A percentile compares a stretch with the other conserved stretches of the same genome.
Evolutionary conservation across 2,329 filamentous ascomycete genomes (phyloP).

Genomic region (Aschersonia sp.): DNA sequence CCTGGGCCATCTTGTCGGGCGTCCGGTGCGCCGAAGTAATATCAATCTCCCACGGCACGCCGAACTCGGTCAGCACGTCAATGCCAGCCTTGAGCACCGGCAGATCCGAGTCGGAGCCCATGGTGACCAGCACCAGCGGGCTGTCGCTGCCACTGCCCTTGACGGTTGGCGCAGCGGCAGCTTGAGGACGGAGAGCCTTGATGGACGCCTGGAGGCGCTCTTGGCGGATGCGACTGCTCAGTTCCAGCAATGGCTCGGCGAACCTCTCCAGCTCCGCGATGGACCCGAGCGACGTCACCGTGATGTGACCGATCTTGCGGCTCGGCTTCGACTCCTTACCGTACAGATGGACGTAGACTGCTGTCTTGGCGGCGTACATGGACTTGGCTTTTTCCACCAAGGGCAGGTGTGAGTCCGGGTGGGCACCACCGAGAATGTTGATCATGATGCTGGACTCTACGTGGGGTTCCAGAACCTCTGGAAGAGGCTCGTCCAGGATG

Average conservation of each 20-base stretch:
- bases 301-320: conserved; percentile 92
- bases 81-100: conserved; percentile 51
- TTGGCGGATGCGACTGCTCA: conserved; percentile 44
- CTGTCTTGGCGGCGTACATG: conserved; percentile 28
- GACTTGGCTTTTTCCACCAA: conserved; percentile 31
- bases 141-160: conserved; percentile 7
- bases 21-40: conserved; percentile 75
- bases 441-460: conserved; percentile 59
- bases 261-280: conserved; percentile 43
- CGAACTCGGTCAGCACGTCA: conserved; percentile 51
- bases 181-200: conserved; percentile 19
- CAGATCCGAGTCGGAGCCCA: conserved; percentile 72
- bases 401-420: conserved; percentile 43
- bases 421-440: conserved; percentile 62
- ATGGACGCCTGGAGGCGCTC: conserved; percentile 31
- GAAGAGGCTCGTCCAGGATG: conserved; percentile 53
- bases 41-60: conserved; percentile 56
- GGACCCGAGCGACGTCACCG: conserved; percentile 56
- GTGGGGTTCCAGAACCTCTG: conserved; percentile 40
- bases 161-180: conserved; percentile 1
- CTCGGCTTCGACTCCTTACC: conserved; percentile 79
- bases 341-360: conserved; percentile 66
- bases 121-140: conserved; percentile 61
- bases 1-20: conserved; percentile 52
- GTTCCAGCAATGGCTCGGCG: conserved; percentile 53